Evolutionary conservation across 495 filamentous ascomycete species (phyloP), one percentile per base, ranked within the genome.

Genomic region (Thermochaetoides thermophila): DNA sequence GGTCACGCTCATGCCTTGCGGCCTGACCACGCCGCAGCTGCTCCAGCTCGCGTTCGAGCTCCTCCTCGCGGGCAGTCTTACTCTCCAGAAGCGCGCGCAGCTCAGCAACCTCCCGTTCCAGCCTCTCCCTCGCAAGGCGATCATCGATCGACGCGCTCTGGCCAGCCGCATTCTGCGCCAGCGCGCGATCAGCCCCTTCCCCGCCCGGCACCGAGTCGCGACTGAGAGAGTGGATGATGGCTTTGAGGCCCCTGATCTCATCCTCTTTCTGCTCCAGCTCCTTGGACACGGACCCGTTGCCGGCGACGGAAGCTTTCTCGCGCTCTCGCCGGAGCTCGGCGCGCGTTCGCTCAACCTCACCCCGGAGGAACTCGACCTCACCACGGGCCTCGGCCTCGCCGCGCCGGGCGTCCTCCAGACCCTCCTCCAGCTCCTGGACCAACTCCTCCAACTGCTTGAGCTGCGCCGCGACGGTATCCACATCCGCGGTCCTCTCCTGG

Each of bases 311-410:
- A 8, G 81, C 81, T 53, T 85, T 85, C 46, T 94, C 89, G n/a
- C 78, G 68, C 52, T 96, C 91, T 34, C 85, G 67, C 28, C 81
- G 73, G 12, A 96, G 61, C 62, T 99, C 89, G 17, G 85, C 69
- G 38, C 86, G 74, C n/a, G 83, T 84, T 32, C 89, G 61, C 52
- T 99, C 89, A 0, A 99, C 91, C 51, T 99, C 89, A 2, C 89
- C 89, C 21, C 91, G 74, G 16, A 99, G 57, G 54, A 95, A 95
- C 49, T 99, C 89, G 4, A 95, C 91, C 51, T 99, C 91, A 2
- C 83, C 85, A 38, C 89, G 67, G 13, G 91, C 89, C 61, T 99
- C 89, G 1, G 91, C 86, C 55, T 99, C 91, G n/a, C 91, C 91
- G 17, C 89, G 71, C 29, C 89, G 68, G 17, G 89, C 84, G 59